Percentiles rank a stretch among this genome's conserved stretches.
These are phyloP conservation scores for Paulownia fortunei DNA, from an alignment of 257 asterid genomes.

Conservation along the genomic window DNA sequence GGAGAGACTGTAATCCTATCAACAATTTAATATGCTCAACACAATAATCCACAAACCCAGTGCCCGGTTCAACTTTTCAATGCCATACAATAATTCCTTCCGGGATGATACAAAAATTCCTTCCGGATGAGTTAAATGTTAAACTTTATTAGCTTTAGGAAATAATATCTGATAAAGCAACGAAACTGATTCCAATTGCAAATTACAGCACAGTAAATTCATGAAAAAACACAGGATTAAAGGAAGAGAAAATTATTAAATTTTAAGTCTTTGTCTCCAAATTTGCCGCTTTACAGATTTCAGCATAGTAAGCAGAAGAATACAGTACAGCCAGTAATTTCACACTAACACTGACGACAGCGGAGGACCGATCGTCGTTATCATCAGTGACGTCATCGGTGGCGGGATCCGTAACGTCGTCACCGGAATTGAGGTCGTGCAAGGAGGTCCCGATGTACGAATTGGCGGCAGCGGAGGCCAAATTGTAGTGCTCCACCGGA, in stretches of 20 bases:
- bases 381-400: conserved; percentile 65
- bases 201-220: conserved; percentile 5
- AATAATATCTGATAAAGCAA: neutral
- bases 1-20: neutral
- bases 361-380: conserved; percentile 78
- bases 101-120: neutral
- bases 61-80: conserved; percentile 2
- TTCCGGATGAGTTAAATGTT: neutral
- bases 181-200: neutral
- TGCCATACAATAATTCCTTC: neutral
- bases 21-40: neutral
- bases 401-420: conserved; percentile 59
- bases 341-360: conserved; percentile 67
- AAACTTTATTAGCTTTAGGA: neutral
- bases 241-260: neutral
- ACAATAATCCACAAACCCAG: conserved; percentile 10
- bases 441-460: conserved; percentile 75
- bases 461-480: conserved; percentile 62
- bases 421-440: conserved; percentile 83
- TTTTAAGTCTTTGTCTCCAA: neutral
- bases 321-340: neutral
- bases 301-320: neutral
- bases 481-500: conserved; percentile 78
- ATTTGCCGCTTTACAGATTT: conserved; percentile 4
- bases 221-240: neutral